phyloP scores from a whole-genome alignment of 1,139 yeast genomes.

The Sugiyamaella grinbergsii region DNA sequence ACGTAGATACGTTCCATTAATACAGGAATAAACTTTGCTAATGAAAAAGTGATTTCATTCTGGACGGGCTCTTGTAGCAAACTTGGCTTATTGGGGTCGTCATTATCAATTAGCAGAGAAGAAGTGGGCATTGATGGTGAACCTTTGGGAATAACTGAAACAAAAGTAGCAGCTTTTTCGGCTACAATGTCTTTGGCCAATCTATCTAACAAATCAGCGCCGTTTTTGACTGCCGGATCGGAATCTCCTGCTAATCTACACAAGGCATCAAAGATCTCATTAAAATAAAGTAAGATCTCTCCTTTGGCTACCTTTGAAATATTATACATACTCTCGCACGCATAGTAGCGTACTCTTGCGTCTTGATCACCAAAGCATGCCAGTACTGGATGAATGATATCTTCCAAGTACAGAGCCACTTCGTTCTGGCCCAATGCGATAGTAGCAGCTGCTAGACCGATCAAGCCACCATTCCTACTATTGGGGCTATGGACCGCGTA shows the following conservation, averaged over 20 bases:
- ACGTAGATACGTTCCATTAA: constrained; percentile 89
- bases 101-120: constrained; percentile 20
- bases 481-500: constrained; percentile 77
- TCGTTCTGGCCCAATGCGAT: constrained; percentile 75
- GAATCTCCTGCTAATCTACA: constrained; percentile 88
- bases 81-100: constrained; percentile 34
- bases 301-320: constrained; percentile 97
- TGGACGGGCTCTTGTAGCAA: constrained; percentile 53
- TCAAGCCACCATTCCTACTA: constrained; percentile 73
- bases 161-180: constrained; percentile 89
- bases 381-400: constrained; percentile 87
- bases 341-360: constrained; percentile 93
- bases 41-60: constrained; percentile 73
- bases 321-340: constrained; percentile 94
- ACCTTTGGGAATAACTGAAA: constrained; percentile 61
- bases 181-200: constrained; percentile 93
- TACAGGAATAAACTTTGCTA: constrained; percentile 87
- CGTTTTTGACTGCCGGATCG: constrained; percentile 90
- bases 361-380: constrained; percentile 97
- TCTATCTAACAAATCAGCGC: constrained; percentile 91
- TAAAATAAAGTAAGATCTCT: constrained; percentile 85
- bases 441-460: constrained; percentile 76
- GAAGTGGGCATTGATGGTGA: constrained; percentile 16
- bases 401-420: constrained; percentile 72
- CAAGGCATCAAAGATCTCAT: constrained; percentile 90